Evolutionary conservation across 495 filamentous ascomycete species (phyloP).

Genomic region (Aspergillus conjunctus): DNA sequence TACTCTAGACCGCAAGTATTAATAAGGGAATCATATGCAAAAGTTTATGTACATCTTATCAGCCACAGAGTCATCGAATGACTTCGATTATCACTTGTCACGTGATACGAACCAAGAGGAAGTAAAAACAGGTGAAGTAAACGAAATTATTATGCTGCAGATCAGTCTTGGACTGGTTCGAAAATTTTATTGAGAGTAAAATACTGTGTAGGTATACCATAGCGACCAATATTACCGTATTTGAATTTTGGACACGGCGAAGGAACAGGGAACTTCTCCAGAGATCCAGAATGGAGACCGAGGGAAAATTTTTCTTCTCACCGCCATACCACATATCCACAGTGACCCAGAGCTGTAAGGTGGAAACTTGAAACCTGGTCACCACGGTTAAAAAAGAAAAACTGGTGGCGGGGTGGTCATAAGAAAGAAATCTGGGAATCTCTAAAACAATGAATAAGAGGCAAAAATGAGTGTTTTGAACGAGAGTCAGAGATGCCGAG

Average conservation of each 20-base stretch:
- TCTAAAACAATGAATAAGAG: background rate
- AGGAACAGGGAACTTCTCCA: background rate
- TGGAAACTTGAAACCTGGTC: background rate
- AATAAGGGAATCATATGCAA: background rate
- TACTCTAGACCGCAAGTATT: background rate
- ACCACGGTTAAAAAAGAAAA: background rate
- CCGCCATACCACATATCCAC: conserved; percentile 22
- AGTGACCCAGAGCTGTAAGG: conserved; percentile 13
- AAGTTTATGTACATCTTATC: background rate
- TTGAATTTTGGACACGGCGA: background rate
- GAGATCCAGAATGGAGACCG: background rate
- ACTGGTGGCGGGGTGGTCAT: background rate
- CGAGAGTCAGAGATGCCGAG: background rate
- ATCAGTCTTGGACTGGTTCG: too few species aligned
- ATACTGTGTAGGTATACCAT: too few species aligned
- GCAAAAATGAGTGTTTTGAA: background rate
- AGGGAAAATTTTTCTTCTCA: conserved; percentile 17
- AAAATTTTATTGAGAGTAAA: too few species aligned
- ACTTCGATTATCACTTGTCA: background rate
- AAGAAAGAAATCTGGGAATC: background rate
- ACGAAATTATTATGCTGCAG: too few species aligned
- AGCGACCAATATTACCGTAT: background rate
- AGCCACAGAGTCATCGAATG: background rate
- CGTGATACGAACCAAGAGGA: background rate
- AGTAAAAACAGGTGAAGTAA: background rate